phyloP scores from a whole-genome alignment of 2,329 filamentous ascomycete genomes.

The Trichoderma aggressivum region DNA sequence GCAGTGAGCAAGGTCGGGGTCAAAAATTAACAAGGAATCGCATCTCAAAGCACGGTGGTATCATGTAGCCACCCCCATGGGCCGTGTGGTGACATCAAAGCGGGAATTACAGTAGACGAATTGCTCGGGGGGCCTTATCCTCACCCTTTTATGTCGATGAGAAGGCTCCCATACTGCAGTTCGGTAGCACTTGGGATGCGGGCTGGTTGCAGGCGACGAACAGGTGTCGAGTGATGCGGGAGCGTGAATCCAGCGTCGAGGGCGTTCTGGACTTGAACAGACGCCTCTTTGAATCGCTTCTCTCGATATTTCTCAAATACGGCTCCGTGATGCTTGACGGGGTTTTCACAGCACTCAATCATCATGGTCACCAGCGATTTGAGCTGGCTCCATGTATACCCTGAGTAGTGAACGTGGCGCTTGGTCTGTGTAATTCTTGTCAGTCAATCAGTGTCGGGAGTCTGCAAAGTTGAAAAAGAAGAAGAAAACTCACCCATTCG shows the following conservation, averaged over 20 bases:
- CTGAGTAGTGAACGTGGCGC: constrained; percentile 86
- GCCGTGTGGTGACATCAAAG: background rate
- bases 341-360: constrained; percentile 81
- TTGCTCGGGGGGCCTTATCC: background rate
- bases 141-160: constrained; percentile 34
- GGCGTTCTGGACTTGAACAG: constrained; percentile 73
- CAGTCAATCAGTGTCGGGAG: background rate
- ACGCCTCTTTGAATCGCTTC: constrained; percentile 80
- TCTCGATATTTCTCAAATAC: constrained; percentile 92
- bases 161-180: constrained; percentile 26
- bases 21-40: background rate
- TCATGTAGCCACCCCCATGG: background rate
- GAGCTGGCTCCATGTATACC: constrained; percentile 85
- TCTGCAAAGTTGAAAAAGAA: constrained; percentile 21
- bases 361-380: constrained; percentile 73
- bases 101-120: background rate
- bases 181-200: constrained; percentile 21
- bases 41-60: background rate
- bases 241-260: constrained; percentile 59
- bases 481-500: constrained; percentile 68
- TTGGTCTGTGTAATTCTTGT: constrained; percentile 53
- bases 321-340: constrained; percentile 75
- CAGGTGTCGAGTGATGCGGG: constrained; percentile 39
- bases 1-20: background rate
- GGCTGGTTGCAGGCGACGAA: constrained; percentile 30